A percentile compares a stretch with the other conserved stretches of the same genome.
Conservation (phyloP, 805 yeast species). For the Starmerella roubikii region DNA sequence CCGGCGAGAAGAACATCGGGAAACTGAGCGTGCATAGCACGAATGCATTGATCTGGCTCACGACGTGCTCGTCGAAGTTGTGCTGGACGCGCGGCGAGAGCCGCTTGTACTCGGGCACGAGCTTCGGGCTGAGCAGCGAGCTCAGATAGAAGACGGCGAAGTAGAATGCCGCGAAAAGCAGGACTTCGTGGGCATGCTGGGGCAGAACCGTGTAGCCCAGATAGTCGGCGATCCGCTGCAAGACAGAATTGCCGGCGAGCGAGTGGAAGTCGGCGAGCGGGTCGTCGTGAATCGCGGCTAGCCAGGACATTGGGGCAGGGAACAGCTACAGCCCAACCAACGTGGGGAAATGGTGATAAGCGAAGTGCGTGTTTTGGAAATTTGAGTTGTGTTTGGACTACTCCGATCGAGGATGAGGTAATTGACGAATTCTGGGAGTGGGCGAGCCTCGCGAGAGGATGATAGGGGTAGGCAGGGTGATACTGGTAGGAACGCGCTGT, state of each 20-base stretch:
- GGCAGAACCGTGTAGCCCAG: slow-evolving; percentile 24
- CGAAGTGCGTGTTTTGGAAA: too few species aligned
- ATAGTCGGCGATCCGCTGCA: slow-evolving; percentile 6
- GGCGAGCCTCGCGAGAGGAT: too few species aligned
- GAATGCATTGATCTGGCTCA: slow-evolving; percentile 72
- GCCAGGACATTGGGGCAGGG: too few species aligned
- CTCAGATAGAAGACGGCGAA: slow-evolving; percentile 36
- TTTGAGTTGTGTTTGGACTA: too few species aligned
- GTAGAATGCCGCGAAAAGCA: slow-evolving; percentile 48
- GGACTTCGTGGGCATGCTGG: slow-evolving; percentile 50
- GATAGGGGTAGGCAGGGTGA: too few species aligned
- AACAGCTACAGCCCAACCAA: too few species aligned
- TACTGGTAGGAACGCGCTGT: too few species aligned
- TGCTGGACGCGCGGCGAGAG: slow-evolving; percentile 35
- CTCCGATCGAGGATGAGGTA: too few species aligned
- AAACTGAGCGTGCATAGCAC: slow-evolving; percentile 44
- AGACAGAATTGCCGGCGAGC: slow-evolving; percentile 7
- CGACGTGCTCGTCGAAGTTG: slow-evolving; percentile 84
- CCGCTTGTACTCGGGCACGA: slow-evolving; percentile 40
- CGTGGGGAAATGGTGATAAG: too few species aligned
- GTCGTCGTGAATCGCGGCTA: slow-evolving; percentile 6
- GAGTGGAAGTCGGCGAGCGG: slow-evolving; percentile 16
- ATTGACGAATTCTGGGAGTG: too few species aligned
- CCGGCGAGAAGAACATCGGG: slow-evolving; percentile 52
- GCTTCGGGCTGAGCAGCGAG: slow-evolving; percentile 34